These are phyloP conservation scores for Heteromeles arbutifolia DNA, from an alignment of 306 rosid genomes.

Conservation along the genomic window DNA sequence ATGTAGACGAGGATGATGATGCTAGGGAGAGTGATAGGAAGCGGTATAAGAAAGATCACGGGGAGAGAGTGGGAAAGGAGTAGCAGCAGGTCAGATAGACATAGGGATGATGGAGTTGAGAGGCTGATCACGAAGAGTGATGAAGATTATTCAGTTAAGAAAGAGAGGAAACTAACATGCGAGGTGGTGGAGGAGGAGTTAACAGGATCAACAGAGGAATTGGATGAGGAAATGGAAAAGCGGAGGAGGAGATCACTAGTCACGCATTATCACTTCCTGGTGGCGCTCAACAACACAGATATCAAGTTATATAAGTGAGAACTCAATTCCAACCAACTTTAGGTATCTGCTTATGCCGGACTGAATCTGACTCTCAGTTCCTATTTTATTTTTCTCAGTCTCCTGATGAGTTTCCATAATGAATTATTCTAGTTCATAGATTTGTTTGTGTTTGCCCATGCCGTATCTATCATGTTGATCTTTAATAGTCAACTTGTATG, in stretches of 20 bases:
- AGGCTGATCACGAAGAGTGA: conserved; percentile 47
- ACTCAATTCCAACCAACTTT: conserved; percentile 12
- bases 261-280: conserved; percentile 42
- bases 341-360: conserved; percentile 1
- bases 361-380: too few relatives aligned
- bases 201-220: conserved; percentile 62
- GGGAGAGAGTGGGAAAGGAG: conserved; percentile 38
- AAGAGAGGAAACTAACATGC: conserved; percentile 36
- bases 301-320: conserved; percentile 64
- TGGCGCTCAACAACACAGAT: conserved; percentile 84
- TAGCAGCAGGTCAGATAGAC: conserved; percentile 38
- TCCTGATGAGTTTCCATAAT: not conserved
- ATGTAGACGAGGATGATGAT: conserved; percentile 45
- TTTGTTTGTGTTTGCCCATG: too few relatives aligned
- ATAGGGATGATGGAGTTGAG: conserved; percentile 37
- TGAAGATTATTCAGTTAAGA: conserved; percentile 41
- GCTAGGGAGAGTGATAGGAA: conserved; percentile 50
- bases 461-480: too few relatives aligned
- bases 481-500: too few relatives aligned
- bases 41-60: conserved; percentile 53
- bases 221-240: conserved; percentile 93
- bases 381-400: not conserved
- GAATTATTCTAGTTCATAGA: not conserved
- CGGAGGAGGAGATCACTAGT: conserved; percentile 45
- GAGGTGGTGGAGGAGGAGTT: conserved; percentile 47